Conservation (phyloP, 306 rosid genomes). For the Lotus japonicus region DNA sequence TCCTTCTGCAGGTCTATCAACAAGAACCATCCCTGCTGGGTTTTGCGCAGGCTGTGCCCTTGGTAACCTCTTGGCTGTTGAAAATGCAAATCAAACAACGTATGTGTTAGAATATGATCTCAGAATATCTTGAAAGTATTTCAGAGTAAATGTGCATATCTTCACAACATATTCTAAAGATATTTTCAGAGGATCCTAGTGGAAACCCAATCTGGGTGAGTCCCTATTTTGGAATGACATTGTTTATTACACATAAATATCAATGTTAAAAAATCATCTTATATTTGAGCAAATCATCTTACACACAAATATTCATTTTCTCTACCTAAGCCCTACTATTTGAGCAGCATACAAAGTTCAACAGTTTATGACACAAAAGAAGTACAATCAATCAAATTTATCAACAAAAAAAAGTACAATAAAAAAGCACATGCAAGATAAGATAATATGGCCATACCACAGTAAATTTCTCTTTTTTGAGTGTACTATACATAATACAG, state of each 20-base stretch:
- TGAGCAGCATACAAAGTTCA: neutral
- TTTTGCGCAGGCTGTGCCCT: constrained; percentile 58
- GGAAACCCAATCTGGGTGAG: neutral
- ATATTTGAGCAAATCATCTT: too few relatives aligned
- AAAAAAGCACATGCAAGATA: too few relatives aligned
- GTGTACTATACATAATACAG: too few relatives aligned
- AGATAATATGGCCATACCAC: too few relatives aligned
- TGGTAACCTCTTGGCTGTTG: constrained; percentile 54
- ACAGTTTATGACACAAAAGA: neutral
- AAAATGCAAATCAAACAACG: constrained; percentile 10
- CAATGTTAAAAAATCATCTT: neutral
- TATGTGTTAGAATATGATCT: neutral
- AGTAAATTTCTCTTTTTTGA: too few relatives aligned
- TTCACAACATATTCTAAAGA: too few relatives aligned
- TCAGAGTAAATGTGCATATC: too few relatives aligned
- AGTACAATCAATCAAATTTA: neutral
- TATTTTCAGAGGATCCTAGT: too few relatives aligned
- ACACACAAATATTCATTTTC: neutral
- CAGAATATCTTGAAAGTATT: neutral
- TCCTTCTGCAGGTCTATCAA: constrained; percentile 51
- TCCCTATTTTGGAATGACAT: neutral
- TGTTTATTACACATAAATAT: too few relatives aligned
- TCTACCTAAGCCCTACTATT: neutral
- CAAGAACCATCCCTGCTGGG: constrained; percentile 61
- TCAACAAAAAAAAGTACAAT: too few relatives aligned